phyloP scores from a whole-genome alignment of 2,329 filamentous ascomycete species.

The Penicillium fuscoglaucum region DNA sequence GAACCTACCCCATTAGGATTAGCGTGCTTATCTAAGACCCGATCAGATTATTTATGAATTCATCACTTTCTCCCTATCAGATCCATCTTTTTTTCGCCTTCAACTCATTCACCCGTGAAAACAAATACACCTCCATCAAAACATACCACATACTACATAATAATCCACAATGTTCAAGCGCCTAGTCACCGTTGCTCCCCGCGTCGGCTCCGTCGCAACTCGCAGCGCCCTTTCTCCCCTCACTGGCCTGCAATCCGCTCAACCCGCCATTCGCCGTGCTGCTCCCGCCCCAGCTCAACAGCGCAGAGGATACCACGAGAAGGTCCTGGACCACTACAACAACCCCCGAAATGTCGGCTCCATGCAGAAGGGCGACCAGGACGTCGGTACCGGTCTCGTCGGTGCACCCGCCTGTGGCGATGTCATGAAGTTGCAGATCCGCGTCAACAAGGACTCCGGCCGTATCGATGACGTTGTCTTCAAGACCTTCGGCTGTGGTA shows the following conservation, averaged over 20 bases:
- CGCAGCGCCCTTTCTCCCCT: constrained; percentile 51
- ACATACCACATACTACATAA: not conserved
- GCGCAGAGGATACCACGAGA: constrained; percentile 62
- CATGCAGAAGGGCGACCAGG: constrained; percentile 73
- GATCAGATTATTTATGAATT: constrained; percentile 34
- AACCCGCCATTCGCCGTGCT: constrained; percentile 41
- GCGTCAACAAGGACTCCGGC: constrained; percentile 82
- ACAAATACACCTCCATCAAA: constrained; percentile 4
- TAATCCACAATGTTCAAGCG: constrained; percentile 57
- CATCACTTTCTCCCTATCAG: constrained; percentile 26
- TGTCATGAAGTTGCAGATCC: constrained; percentile 92
- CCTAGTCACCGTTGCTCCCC: constrained; percentile 55
- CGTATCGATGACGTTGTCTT: constrained; percentile 94
- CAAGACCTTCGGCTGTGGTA: constrained; percentile 96
- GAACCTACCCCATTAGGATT: constrained; percentile 16
- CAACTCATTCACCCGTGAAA: not conserved
- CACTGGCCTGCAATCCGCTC: constrained; percentile 41
- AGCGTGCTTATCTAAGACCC: constrained; percentile 21
- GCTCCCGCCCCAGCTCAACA: constrained; percentile 36
- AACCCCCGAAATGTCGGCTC: constrained; percentile 76
- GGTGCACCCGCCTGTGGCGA: constrained; percentile 88
- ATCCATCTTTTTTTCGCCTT: constrained; percentile 22
- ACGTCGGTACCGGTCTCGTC: constrained; percentile 89
- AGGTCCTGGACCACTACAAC: constrained; percentile 81
- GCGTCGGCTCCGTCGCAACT: constrained; percentile 52